Conservation (phyloP, 2,329 filamentous ascomycete species). For the Ophioceras dolichostomum region DNA sequence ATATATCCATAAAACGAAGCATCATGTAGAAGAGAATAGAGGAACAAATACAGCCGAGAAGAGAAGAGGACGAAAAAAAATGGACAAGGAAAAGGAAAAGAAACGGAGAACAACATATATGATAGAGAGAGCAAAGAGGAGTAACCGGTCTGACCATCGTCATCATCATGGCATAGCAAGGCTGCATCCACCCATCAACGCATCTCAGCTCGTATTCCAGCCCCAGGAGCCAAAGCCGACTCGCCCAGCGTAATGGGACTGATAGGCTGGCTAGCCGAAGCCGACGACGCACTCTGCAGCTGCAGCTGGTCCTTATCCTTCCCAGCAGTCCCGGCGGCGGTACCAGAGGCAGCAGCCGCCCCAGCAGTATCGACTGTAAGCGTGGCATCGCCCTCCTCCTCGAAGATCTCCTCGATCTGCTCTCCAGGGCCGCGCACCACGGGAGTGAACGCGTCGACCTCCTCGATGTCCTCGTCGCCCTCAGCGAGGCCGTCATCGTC, state of each 20-base stretch:
- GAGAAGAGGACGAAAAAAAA: conserved; percentile 1
- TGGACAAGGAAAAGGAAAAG: background rate
- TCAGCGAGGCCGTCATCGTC: conserved; percentile 23
- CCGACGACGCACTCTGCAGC: background rate
- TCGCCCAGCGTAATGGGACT: conserved; percentile 2
- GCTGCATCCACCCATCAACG: background rate
- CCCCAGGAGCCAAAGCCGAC: background rate
- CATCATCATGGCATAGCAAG: background rate
- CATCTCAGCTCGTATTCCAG: background rate
- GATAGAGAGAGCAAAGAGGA: background rate
- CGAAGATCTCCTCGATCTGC: conserved; percentile 32
- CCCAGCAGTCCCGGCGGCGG: background rate
- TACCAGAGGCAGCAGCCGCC: no score
- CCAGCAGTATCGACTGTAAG: no score
- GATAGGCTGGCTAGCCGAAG: conserved; percentile 1
- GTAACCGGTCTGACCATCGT: background rate
- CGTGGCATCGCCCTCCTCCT: no score
- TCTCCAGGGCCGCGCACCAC: conserved; percentile 31
- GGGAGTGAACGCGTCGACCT: conserved; percentile 47
- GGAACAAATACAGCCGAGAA: no score
- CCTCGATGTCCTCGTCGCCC: conserved; percentile 36
- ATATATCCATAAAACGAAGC: conserved; percentile 1
- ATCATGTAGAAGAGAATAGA: background rate
- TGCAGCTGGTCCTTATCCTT: background rate
- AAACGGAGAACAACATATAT: background rate